A percentile compares a stretch with the other conserved stretches of the same genome.
Evolutionary conservation across 805 yeast species (phyloP).

Genomic region (Candida arabinofermentans): DNA sequence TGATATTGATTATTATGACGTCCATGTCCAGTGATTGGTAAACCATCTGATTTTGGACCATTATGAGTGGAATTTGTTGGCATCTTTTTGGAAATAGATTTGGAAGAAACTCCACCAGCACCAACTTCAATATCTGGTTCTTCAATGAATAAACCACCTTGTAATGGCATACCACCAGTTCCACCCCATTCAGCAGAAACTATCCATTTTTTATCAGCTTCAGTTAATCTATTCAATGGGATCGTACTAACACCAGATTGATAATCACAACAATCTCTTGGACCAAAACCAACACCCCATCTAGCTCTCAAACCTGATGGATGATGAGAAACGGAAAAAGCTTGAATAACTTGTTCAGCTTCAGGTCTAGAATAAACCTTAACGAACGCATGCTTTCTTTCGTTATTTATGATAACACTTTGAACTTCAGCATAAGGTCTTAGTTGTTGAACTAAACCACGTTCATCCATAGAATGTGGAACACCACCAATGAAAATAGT

Average conservation of each 20-base stretch:
- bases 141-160: conserved; percentile 78
- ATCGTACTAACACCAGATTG: conserved; percentile 85
- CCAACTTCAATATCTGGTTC: conserved; percentile 99
- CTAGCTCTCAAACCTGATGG: conserved; percentile 74
- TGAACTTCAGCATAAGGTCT: conserved; percentile 91
- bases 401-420: conserved; percentile 79
- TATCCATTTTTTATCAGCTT: conserved; percentile 90
- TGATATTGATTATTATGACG: conserved; percentile 1
- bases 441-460: conserved; percentile 61
- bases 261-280: conserved; percentile 96
- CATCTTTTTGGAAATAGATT: conserved; percentile 87
- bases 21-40: conserved; percentile 7
- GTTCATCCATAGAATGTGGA: conserved; percentile 75
- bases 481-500: conserved; percentile 95
- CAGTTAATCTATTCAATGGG: conserved; percentile 84
- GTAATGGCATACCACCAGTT: conserved; percentile 81
- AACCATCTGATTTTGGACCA: conserved; percentile 71
- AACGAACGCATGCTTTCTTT: conserved; percentile 93
- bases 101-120: conserved; percentile 89
- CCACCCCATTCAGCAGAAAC: conserved; percentile 95
- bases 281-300: conserved; percentile 99
- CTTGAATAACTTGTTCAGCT: conserved; percentile 76
- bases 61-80: conserved; percentile 84
- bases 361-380: conserved; percentile 89
- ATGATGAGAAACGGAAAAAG: conserved; percentile 57